Evolutionary conservation across 169 alveolate genomes (phyloP).

Genomic region (Cryptosporidium bovis): DNA sequence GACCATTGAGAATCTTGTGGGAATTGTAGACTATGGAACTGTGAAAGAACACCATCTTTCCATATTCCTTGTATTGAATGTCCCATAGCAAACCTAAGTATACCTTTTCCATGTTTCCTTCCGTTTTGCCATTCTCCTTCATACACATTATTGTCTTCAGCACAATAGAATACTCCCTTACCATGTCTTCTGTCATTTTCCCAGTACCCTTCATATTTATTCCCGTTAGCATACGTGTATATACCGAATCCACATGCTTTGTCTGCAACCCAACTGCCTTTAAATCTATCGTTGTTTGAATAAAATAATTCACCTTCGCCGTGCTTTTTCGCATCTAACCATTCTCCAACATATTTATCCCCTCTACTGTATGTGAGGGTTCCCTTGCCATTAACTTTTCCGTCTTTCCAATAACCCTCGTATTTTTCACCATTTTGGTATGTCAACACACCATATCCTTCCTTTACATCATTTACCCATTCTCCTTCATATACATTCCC

Average conservation of each 20-base stretch:
- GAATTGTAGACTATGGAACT: constrained; percentile 57
- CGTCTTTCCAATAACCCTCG: constrained; percentile 94
- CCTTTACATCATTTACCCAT: constrained; percentile 93
- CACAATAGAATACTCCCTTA: constrained; percentile 88
- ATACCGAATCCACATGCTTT: constrained; percentile 95
- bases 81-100: constrained; percentile 83
- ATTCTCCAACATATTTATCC: constrained; percentile 94
- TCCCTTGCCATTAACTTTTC: constrained; percentile 93
- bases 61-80: constrained; percentile 84
- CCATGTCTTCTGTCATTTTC: constrained; percentile 91
- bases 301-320: constrained; percentile 95
- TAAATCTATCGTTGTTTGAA: constrained; percentile 90
- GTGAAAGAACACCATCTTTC: constrained; percentile 80
- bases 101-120: constrained; percentile 90
- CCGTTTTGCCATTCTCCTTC: constrained; percentile 91
- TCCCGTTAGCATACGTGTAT: constrained; percentile 92
- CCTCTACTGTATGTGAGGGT: constrained; percentile 89
- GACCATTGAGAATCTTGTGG: constrained; percentile 73
- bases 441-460: constrained; percentile 90
- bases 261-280: constrained; percentile 93
- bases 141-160: constrained; percentile 89
- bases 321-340: constrained; percentile 91
- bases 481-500: constrained; percentile 95
- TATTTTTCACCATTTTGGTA: constrained; percentile 92
- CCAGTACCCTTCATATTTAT: constrained; percentile 93